Percentiles rank a stretch among this genome's conserved stretches.
Conservation (phyloP, 2,329 filamentous ascomycete species). For the Sporothrix protearum region DNA sequence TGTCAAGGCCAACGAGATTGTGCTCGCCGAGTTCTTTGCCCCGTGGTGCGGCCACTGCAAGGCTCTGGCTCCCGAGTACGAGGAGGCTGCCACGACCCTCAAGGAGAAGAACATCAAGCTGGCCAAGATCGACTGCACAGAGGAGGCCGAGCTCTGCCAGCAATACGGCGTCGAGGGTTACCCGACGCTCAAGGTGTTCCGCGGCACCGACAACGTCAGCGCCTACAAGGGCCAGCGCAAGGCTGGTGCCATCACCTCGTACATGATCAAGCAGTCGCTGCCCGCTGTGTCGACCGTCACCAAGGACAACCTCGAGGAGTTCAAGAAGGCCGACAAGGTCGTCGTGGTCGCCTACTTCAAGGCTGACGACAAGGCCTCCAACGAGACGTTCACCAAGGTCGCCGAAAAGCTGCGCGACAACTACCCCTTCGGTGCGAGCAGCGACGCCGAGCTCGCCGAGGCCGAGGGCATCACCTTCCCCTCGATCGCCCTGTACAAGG, state of each 20-base stretch:
- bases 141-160: conserved; percentile 87
- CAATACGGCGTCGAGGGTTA: conserved; percentile 91
- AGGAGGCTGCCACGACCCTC: conserved; percentile 76
- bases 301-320: conserved; percentile 81
- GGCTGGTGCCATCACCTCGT: conserved; percentile 70
- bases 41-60: conserved; percentile 78
- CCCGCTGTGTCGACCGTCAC: conserved; percentile 83
- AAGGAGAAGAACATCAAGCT: conserved; percentile 86
- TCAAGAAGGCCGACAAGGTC: conserved; percentile 97
- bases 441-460: conserved; percentile 79
- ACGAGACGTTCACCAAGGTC: conserved; percentile 73
- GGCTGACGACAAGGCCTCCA: conserved; percentile 75
- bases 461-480: conserved; percentile 85
- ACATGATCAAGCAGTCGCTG: conserved; percentile 98
- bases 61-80: conserved; percentile 89
- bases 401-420: conserved; percentile 78
- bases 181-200: conserved; percentile 98
- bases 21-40: conserved; percentile 72
- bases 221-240: conserved; percentile 90
- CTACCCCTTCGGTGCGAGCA: conserved; percentile 88
- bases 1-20: conserved; percentile 78
- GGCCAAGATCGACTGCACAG: conserved; percentile 91
- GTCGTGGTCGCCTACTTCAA: conserved; percentile 87
- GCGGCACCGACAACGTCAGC: conserved; percentile 73
- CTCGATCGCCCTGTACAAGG: conserved; percentile 90